Evolutionary conservation across 2,329 filamentous ascomycete species (phyloP).

Genomic region (Bipolaris oryzae): DNA sequence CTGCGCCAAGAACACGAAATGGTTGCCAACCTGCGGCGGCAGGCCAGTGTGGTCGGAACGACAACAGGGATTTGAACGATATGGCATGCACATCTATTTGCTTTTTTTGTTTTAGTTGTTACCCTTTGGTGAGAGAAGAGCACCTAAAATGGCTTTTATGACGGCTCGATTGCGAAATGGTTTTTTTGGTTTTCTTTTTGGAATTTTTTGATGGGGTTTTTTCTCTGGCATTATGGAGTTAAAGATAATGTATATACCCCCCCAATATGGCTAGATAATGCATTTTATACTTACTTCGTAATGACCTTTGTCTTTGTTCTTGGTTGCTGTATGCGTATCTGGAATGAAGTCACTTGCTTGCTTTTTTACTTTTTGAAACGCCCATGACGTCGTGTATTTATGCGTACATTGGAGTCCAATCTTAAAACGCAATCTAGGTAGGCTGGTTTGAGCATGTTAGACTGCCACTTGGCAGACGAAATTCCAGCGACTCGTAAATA

Average conservation of each 20-base stretch:
- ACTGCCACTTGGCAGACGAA: too few species aligned
- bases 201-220: neutral
- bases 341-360: too few species aligned
- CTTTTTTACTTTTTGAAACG: neutral
- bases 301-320: too few species aligned
- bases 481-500: too few species aligned
- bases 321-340: too few species aligned
- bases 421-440: too few species aligned
- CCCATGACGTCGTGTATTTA: neutral
- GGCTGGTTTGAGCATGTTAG: too few species aligned
- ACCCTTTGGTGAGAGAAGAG: too few species aligned
- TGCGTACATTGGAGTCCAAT: neutral
- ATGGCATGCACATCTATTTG: too few species aligned
- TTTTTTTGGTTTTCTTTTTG: neutral
- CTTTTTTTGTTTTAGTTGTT: too few species aligned
- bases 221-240: neutral
- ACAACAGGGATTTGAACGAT: neutral
- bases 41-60: neutral
- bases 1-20: conserved; percentile 40
- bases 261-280: neutral
- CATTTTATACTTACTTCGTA: neutral
- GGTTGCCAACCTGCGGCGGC: conserved; percentile 12
- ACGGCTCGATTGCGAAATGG: neutral
- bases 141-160: too few species aligned
- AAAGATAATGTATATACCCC: conserved; percentile 4